Evolutionary conservation across 2,329 filamentous ascomycete genomes (phyloP).

Genomic region (Ilyonectria destructans): DNA sequence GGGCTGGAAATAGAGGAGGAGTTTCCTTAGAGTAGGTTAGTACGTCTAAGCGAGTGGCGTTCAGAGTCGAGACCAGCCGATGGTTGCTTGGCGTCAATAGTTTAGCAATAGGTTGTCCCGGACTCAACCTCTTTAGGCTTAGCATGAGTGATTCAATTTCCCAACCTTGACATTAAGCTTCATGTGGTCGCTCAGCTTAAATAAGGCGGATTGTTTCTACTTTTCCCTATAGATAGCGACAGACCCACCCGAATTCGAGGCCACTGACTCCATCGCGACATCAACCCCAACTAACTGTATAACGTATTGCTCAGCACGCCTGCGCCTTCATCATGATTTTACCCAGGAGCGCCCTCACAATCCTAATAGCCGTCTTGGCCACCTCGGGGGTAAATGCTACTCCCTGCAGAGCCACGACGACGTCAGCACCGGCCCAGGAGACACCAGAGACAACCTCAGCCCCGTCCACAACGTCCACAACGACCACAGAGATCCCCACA

Average conservation of each 20-base stretch:
- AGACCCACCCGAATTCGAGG: neutral
- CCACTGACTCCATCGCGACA: neutral
- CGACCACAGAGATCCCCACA: neutral
- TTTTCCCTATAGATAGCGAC: neutral
- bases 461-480: neutral
- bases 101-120: slow-evolving; percentile 6
- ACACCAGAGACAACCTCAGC: neutral
- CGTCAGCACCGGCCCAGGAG: neutral
- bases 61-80: too few relatives aligned
- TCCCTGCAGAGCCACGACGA: neutral
- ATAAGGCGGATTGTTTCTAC: neutral
- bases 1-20: neutral
- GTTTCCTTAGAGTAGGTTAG: too few relatives aligned
- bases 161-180: too few relatives aligned
- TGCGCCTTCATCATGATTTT: neutral
- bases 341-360: neutral
- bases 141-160: neutral
- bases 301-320: too few relatives aligned
- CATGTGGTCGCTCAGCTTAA: too few relatives aligned
- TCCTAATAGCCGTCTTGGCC: slow-evolving; percentile 1
- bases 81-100: slow-evolving; percentile 16
- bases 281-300: neutral
- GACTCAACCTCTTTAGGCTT: slow-evolving; percentile 4
- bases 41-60: too few relatives aligned
- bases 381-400: slow-evolving; percentile 8